Conservation (phyloP, 169 alveolate species). For the Neospora caninum region DNA sequence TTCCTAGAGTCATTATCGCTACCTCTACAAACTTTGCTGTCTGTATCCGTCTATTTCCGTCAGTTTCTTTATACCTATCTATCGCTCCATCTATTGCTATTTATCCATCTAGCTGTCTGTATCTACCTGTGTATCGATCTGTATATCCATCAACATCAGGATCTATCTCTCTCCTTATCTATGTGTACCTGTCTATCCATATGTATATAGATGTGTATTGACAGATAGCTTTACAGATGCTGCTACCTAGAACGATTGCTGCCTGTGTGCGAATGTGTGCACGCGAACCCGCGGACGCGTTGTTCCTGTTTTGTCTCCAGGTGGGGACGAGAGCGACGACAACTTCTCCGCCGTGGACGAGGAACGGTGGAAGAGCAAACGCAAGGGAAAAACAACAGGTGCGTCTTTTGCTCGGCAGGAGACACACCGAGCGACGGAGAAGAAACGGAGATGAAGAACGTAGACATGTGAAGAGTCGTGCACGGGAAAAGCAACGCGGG, state of each 20-base stretch:
- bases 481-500: no score
- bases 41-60: neutral
- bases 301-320: neutral
- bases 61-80: neutral
- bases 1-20: neutral
- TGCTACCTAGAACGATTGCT: no score
- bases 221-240: no score
- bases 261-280: no score
- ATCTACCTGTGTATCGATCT: neutral
- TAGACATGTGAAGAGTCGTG: no score
- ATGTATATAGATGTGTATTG: no score
- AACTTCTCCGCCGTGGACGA: conserved; percentile 13
- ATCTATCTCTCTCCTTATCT: no score
- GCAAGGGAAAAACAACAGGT: conserved; percentile 26
- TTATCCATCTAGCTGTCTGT: neutral
- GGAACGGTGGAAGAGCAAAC: neutral
- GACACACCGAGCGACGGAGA: neutral
- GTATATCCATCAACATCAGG: neutral
- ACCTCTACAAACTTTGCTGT: neutral
- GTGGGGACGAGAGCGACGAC: conserved; percentile 16
- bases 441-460: neutral
- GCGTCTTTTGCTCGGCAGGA: neutral
- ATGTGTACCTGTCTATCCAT: no score
- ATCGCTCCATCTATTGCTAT: neutral
- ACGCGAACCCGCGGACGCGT: no score